These are phyloP conservation scores for Phyllosticta citrichinensis DNA, from an alignment of 2,329 filamentous ascomycete genomes.

Conservation along the genomic window DNA sequence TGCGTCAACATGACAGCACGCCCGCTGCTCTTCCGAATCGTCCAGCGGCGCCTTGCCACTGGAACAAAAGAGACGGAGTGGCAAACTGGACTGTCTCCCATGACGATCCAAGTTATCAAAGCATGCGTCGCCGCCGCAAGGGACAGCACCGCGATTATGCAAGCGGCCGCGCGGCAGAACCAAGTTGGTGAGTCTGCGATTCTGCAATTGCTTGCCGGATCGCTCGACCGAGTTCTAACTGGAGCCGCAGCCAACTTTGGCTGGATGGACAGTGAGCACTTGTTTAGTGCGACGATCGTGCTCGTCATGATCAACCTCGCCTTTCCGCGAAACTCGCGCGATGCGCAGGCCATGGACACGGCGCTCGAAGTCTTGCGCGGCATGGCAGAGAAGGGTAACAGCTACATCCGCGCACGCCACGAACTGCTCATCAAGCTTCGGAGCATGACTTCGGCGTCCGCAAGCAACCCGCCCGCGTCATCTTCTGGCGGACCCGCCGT, in stretches of 20 bases:
- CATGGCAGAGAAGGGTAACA: slow-evolving; percentile 46
- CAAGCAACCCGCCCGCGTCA: not conserved
- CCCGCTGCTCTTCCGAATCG: slow-evolving; percentile 45
- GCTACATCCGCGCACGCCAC: slow-evolving; percentile 36
- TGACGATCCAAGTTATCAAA: slow-evolving; percentile 43
- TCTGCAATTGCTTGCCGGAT: not conserved
- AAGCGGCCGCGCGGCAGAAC: slow-evolving; percentile 38
- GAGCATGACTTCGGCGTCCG: slow-evolving; percentile 10
- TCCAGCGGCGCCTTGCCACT: slow-evolving; percentile 37
- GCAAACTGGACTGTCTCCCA: slow-evolving; percentile 38
- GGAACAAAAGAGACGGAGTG: slow-evolving; percentile 29
- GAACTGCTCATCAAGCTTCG: slow-evolving; percentile 29
- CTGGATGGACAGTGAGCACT: slow-evolving; percentile 48
- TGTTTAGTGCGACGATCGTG: slow-evolving; percentile 44
- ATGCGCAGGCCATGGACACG: slow-evolving; percentile 36
- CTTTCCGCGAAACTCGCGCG: slow-evolving; percentile 37
- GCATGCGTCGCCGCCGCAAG: slow-evolving; percentile 42
- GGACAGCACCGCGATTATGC: slow-evolving; percentile 41
- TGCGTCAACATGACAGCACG: slow-evolving; percentile 49
- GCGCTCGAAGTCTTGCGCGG: slow-evolving; percentile 37
- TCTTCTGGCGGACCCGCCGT: not conserved
- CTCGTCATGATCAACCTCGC: slow-evolving; percentile 46
- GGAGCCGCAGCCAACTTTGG: slow-evolving; percentile 39
- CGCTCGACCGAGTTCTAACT: no score
- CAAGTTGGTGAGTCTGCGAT: slow-evolving; percentile 25